Evolutionary conservation across 192 early-diverging fungal species (phyloP).

Genomic region (Coemansia sp.): DNA sequence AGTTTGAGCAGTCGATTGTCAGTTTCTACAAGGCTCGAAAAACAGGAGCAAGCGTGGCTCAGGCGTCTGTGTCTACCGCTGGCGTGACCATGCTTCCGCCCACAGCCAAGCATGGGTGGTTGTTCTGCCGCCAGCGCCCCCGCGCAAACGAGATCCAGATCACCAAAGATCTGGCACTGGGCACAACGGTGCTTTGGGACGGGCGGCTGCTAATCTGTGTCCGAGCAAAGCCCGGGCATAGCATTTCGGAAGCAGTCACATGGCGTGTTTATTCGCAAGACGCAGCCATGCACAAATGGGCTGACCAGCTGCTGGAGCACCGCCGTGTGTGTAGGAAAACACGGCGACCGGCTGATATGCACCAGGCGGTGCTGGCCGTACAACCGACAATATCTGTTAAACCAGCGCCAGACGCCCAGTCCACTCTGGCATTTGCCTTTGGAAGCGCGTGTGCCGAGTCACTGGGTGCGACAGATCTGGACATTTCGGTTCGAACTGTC

Average conservation of each 20-base stretch:
- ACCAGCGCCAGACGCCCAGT: background rate
- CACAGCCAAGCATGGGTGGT: constrained; percentile 21
- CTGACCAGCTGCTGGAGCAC: constrained; percentile 16
- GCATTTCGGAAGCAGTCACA: background rate
- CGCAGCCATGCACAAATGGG: constrained; percentile 19
- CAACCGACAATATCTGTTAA: constrained; percentile 29
- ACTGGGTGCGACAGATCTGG: constrained; percentile 1
- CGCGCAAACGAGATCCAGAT: constrained; percentile 22
- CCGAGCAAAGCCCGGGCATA: background rate
- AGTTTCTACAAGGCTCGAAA: constrained; percentile 3
- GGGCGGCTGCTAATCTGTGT: constrained; percentile 19
- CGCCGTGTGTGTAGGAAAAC: constrained; percentile 7
- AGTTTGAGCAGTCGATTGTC: constrained; percentile 18
- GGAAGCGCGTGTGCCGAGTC: constrained; percentile 12
- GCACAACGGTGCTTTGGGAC: constrained; percentile 35
- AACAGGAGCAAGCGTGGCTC: background rate
- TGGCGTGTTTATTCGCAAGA: constrained; percentile 27
- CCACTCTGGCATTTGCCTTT: constrained; percentile 21
- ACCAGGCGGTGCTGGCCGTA: constrained; percentile 16
- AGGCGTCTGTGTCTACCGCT: constrained; percentile 11
- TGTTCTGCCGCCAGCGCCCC: constrained; percentile 42
- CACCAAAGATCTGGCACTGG: background rate
- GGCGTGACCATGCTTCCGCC: constrained; percentile 30
- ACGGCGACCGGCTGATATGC: constrained; percentile 1
- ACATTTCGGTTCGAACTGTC: constrained; percentile 17